These are phyloP conservation scores for Carpinus fangiana DNA, from an alignment of 306 rosid genomes.

Conservation along the genomic window DNA sequence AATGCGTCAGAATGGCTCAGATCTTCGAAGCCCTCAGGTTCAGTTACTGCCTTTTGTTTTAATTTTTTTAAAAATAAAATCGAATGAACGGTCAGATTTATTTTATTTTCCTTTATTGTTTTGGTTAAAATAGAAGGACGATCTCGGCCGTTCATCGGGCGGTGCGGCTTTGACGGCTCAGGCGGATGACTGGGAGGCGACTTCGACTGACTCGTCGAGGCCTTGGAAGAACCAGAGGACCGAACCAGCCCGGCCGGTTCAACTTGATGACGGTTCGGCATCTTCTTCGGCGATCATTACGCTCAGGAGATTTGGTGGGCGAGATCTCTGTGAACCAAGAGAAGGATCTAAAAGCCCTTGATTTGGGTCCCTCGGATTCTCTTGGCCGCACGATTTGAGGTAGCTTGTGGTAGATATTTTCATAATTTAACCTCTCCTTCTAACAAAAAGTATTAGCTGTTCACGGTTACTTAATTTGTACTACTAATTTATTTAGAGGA, in stretches of 20 bases:
- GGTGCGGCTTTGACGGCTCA: conserved; percentile 18
- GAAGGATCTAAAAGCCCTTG: conserved; percentile 27
- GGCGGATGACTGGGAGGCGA: conserved; percentile 27
- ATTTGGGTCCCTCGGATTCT: conserved; percentile 27
- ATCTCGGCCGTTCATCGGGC: conserved; percentile 12
- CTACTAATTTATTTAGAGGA: background rate
- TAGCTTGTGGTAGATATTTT: conserved; percentile 20
- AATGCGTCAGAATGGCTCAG: conserved; percentile 38
- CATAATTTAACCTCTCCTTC: conserved; percentile 20
- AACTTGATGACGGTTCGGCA: background rate
- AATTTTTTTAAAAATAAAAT: background rate
- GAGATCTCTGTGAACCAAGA: conserved; percentile 5
- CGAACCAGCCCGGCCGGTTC: conserved; percentile 3
- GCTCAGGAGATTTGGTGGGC: conserved; percentile 1
- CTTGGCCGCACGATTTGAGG: conserved; percentile 23
- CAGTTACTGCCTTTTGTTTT: background rate
- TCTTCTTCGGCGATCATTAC: background rate
- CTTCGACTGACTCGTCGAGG: conserved; percentile 19
- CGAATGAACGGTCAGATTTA: background rate
- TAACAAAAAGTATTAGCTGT: conserved; percentile 36
- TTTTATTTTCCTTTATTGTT: background rate
- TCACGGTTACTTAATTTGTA: conserved; percentile 31
- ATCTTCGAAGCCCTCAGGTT: conserved; percentile 43
- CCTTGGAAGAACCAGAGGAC: conserved; percentile 20
- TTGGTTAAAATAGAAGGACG: conserved; percentile 26